These are phyloP conservation scores for Hibiscus trionum DNA, from an alignment of 345 rosid species.

Conservation along the genomic window DNA sequence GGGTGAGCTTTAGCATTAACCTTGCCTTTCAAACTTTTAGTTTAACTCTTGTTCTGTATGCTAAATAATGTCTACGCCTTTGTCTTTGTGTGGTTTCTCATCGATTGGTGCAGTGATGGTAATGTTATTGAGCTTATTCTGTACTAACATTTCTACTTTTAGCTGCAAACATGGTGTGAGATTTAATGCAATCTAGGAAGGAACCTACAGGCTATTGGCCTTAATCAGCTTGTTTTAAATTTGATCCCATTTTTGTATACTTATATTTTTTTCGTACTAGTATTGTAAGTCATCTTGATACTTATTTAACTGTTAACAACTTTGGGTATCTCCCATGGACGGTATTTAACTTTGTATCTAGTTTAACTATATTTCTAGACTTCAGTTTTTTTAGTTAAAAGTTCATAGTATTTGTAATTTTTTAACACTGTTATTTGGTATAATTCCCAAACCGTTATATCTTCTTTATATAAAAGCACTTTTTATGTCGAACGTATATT, in stretches of 20 bases:
- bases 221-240: neutral
- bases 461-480: conserved; percentile 18
- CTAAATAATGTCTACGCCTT: neutral
- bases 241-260: neutral
- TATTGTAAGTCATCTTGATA: neutral
- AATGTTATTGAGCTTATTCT: neutral
- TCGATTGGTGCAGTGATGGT: neutral
- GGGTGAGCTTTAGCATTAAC: neutral
- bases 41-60: neutral
- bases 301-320: neutral
- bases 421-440: too few species aligned
- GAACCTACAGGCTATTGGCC: too few species aligned
- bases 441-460: neutral
- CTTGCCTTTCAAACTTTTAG: neutral
- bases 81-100: neutral
- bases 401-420: neutral
- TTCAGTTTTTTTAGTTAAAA: neutral
- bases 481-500: conserved; percentile 34
- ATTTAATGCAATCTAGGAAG: neutral
- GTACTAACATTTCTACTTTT: neutral
- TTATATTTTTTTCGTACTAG: neutral
- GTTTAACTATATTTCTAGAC: neutral
- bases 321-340: neutral
- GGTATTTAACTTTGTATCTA: neutral
- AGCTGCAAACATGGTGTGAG: too few species aligned